Evolutionary conservation across 345 rosid genomes (phyloP), one percentile per base, ranked within the genome.

Genomic region (Abelmoschus esculentus): DNA sequence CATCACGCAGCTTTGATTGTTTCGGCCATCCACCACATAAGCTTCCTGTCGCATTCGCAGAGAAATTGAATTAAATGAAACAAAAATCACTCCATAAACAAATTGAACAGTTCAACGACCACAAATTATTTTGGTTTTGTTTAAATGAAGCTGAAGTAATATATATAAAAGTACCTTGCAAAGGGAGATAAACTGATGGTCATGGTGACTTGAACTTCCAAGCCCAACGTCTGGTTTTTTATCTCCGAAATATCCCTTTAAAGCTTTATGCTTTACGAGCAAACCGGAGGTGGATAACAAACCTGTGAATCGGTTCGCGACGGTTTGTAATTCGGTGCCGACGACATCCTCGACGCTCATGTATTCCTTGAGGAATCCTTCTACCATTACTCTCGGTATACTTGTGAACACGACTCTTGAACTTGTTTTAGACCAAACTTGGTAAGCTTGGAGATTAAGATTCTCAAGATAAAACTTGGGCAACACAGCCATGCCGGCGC

Each of bases 401-500:
- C 87, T 82, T 3, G 97, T 90, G 71, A 91, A 79, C n/a, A 87
- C 84, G 53, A 88, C 73, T 73, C 77, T 87, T 53, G 82, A 78
- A 38, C 72, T 78, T 3, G 80, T 72, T 56, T 80, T 77, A 13
- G 75, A 75, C 75, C 87, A 76, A 7, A 83, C 80, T 74, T 88
- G 78, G 32, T 81, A 86, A 15, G 88, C 97, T 3, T 75, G 85
- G 32, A 73, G 74, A 70, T 85, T 82, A 72, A 95, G 86, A 68
- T 86, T 87, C 70, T 95, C 99, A 0, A 95, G 91, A 72, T 83
- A 91, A 83, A 91, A 95, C 81, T 95, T 95, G 0, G 99, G 97
- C 74, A 95, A 67, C 72, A 95, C 97, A 58, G 99, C 91, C 68
- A 90, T 86, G 19, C 87, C 75, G 44, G 86, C 90, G 22, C 59